Evolutionary conservation across 306 rosid species (phyloP), one percentile per base, ranked within the genome.

Genomic region (Gillenia trifoliata): DNA sequence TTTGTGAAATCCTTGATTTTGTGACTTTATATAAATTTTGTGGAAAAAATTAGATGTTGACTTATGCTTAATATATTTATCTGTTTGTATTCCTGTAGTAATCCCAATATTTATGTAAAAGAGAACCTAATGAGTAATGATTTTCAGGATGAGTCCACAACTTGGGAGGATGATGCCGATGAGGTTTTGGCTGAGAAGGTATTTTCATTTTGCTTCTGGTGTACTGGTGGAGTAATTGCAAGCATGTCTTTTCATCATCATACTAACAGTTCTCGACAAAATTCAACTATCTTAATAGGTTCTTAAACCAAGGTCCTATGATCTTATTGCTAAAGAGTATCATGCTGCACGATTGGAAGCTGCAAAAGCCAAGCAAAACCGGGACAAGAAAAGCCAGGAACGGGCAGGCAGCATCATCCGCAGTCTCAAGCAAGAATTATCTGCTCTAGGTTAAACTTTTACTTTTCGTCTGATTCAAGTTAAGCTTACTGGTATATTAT

Each of bases 271-370:
- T 76, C 54, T 76, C 45, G 74, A 80, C 36, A 45, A 64, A 36
- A 57, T 74, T 83, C 69, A 71, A 82, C 31, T 45, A 60, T 75
- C 52, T 64, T 72, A 43, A 80, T 80, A 92, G 96, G 84, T 70
- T 71, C 6, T 74, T 77, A 81, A 83, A 79, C 88, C 86, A 49
- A 89, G 96, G 82, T 72, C 94, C 68, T 88, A 89, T 74, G 95
- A 90, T 72, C 88, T 88, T 66, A 90, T 94, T 75, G 91, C 96
- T 59, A 73, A 85, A 64, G 97, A 94, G 82, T 91, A 91, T 75
- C 85, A 75, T 64, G 89, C 85, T 85, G 94, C 97, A 75, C 88
- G 98, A 78, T 72, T 90, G 77, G 94, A 91, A 76, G 98, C 96
- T 66, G 68, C 85, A 57, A 79, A 82, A 77, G 98, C 97, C 4